These are phyloP conservation scores for Camellia japonica DNA, from an alignment of 148 eudicot species.

Conservation along the genomic window DNA sequence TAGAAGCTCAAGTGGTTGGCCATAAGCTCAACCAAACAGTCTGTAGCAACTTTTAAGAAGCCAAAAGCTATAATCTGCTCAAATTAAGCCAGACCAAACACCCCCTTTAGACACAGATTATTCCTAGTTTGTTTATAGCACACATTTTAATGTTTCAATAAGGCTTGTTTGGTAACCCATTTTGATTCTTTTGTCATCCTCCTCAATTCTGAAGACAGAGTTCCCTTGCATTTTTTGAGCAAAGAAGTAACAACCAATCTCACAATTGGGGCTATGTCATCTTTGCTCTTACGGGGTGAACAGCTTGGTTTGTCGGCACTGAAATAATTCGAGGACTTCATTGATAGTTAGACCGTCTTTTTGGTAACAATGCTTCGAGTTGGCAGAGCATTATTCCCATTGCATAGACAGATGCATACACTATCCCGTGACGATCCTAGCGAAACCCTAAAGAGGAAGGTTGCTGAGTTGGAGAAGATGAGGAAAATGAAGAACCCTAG, in stretches of 20 bases:
- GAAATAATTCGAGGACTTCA: not conserved
- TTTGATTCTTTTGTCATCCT: slow-evolving; percentile 1
- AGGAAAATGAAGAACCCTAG: slow-evolving; percentile 47
- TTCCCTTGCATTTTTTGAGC: not conserved
- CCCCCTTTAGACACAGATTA: too few species aligned
- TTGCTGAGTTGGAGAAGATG: slow-evolving; percentile 54
- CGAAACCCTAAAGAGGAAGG: slow-evolving; percentile 56
- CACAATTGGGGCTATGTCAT: not conserved
- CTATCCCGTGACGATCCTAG: slow-evolving; percentile 50
- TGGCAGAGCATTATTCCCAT: slow-evolving; percentile 23
- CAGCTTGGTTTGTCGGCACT: not conserved
- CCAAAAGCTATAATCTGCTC: too few species aligned
- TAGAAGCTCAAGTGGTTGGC: too few species aligned
- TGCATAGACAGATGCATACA: slow-evolving; percentile 54
- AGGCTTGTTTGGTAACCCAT: too few species aligned
- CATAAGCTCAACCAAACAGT: too few species aligned
- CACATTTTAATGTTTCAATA: not conserved
- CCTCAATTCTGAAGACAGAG: not conserved
- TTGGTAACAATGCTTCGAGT: slow-evolving; percentile 35
- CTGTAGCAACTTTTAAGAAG: too few species aligned
- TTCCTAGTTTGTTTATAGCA: too few species aligned
- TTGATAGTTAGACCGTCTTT: not conserved
- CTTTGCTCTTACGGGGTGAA: not conserved
- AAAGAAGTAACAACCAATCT: not conserved
- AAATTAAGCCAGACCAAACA: too few species aligned